These are phyloP conservation scores for Ustilago xerochloae DNA, from an alignment of 1,284 basidiomycete genomes.

Conservation along the genomic window DNA sequence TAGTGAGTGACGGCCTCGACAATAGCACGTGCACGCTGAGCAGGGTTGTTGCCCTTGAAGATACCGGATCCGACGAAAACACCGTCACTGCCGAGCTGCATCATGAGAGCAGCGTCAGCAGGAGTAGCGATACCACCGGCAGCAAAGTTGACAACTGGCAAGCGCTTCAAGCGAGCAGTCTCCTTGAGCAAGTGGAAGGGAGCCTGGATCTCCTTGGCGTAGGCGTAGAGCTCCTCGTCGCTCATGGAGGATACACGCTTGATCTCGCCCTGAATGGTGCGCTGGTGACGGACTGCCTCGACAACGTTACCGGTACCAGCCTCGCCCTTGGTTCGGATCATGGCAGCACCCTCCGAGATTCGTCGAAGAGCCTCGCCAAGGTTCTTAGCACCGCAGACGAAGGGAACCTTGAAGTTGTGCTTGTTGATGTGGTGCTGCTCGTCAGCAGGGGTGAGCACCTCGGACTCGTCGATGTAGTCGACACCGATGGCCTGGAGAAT, in stretches of 20 bases:
- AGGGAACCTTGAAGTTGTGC: constrained; percentile 77
- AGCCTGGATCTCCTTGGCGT: constrained; percentile 87
- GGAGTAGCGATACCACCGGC: constrained; percentile 97
- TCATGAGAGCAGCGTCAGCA: constrained; percentile 98
- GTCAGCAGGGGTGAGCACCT: constrained; percentile 93
- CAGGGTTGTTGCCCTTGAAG: constrained; percentile 83
- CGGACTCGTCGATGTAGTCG: constrained; percentile 94
- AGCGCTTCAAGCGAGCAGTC: constrained; percentile 88
- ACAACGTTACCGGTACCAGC: constrained; percentile 98
- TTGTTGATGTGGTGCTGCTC: constrained; percentile 71
- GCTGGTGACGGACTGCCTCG: constrained; percentile 88
- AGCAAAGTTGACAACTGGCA: constrained; percentile 81
- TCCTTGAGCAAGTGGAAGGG: constrained; percentile 99
- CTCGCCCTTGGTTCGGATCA: constrained; percentile 71
- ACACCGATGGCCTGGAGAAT: constrained; percentile 93
- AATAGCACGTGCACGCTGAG: constrained; percentile 93
- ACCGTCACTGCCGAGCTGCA: constrained; percentile 98
- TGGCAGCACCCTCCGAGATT: constrained; percentile 86
- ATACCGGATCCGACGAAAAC: constrained; percentile 71
- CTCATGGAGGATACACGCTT: constrained; percentile 79
- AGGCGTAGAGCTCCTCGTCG: constrained; percentile 96
- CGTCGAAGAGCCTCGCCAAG: constrained; percentile 88
- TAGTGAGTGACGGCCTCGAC: constrained; percentile 97
- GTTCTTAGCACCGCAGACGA: constrained; percentile 75
- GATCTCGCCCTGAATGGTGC: constrained; percentile 85